phyloP scores from a whole-genome alignment of 352 stramenopile species.

The Pythium folliculosum region DNA sequence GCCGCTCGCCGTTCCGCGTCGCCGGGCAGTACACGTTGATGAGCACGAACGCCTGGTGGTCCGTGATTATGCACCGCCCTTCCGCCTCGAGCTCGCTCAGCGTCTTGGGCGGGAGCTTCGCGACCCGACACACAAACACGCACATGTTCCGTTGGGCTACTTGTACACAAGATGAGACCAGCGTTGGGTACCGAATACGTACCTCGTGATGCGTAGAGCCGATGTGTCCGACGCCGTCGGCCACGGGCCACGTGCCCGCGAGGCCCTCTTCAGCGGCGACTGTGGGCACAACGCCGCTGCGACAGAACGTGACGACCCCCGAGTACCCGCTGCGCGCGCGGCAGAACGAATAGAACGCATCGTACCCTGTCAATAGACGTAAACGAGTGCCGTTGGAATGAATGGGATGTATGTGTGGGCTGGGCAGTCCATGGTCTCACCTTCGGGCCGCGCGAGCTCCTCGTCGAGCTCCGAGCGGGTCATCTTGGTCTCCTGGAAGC shows the following conservation, averaged over 20 bases:
- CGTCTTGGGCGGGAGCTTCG: conserved; percentile 51
- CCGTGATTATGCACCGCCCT: conserved; percentile 85
- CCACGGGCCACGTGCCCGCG: conserved; percentile 56
- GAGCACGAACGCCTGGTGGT: conserved; percentile 87
- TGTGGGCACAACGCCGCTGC: conserved; percentile 48
- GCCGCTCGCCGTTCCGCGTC: conserved; percentile 58
- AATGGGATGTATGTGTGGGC: too few relatives aligned
- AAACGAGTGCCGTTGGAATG: not conserved
- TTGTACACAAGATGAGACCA: too few relatives aligned
- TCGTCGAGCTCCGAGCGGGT: conserved; percentile 82
- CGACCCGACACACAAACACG: not conserved
- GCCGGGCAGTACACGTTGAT: conserved; percentile 91
- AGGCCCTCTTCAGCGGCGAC: conserved; percentile 73
- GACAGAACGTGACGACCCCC: conserved; percentile 73
- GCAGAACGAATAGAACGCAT: conserved; percentile 87
- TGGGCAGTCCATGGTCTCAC: conserved; percentile 21
- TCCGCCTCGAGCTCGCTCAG: conserved; percentile 74
- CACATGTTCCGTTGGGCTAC: not conserved
- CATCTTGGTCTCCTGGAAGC: conserved; percentile 87
- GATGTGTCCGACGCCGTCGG: conserved; percentile 59
- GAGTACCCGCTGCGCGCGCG: conserved; percentile 69
- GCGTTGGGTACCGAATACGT: not conserved
- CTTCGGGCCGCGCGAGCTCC: conserved; percentile 64
- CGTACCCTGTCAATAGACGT: conserved; percentile 43
- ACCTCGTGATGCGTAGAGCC: conserved; percentile 56